Percentiles rank a stretch among this genome's conserved stretches.
Evolutionary conservation across 1,284 basidiomycete genomes (phyloP).

Genomic region (Ustilago esculenta): DNA sequence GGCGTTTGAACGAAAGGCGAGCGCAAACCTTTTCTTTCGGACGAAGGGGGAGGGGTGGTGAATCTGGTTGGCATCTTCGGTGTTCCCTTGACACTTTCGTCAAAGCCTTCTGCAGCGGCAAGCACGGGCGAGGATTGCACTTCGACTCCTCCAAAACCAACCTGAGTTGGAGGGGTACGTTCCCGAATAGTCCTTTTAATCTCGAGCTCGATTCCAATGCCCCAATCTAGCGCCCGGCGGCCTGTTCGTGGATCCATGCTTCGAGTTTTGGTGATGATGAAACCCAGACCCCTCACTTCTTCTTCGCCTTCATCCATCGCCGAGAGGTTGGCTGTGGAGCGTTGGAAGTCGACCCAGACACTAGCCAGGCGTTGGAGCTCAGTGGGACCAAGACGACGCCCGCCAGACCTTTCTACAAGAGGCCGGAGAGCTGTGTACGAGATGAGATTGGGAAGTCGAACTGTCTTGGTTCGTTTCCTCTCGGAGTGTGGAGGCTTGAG

Average conservation of each 20-base stretch:
- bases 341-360: constrained; percentile 52
- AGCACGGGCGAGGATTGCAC: constrained; percentile 14
- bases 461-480: constrained; percentile 15
- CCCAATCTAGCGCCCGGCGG: constrained; percentile 50
- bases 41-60: constrained; percentile 21
- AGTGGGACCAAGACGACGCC: constrained; percentile 42
- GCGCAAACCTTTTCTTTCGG: neutral
- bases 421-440: constrained; percentile 54
- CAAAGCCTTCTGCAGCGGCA: constrained; percentile 14
- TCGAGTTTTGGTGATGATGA: constrained; percentile 46
- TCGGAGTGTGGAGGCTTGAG: neutral
- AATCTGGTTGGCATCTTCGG: constrained; percentile 28
- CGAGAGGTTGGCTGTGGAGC: too few species aligned
- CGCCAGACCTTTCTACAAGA: constrained; percentile 57
- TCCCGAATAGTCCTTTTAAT: constrained; percentile 26
- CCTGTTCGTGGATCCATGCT: constrained; percentile 47
- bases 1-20: neutral
- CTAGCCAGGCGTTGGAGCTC: constrained; percentile 54
- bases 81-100: constrained; percentile 23
- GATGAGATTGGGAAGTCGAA: constrained; percentile 58
- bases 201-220: constrained; percentile 55
- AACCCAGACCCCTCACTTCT: constrained; percentile 51
- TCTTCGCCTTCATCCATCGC: constrained; percentile 2
- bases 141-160: constrained; percentile 43
- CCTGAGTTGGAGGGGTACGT: constrained; percentile 31